Evolutionary conservation across 352 stramenopile genomes (phyloP), one percentile per base, ranked within the genome.

Genomic region (Pythium insidiosum): DNA sequence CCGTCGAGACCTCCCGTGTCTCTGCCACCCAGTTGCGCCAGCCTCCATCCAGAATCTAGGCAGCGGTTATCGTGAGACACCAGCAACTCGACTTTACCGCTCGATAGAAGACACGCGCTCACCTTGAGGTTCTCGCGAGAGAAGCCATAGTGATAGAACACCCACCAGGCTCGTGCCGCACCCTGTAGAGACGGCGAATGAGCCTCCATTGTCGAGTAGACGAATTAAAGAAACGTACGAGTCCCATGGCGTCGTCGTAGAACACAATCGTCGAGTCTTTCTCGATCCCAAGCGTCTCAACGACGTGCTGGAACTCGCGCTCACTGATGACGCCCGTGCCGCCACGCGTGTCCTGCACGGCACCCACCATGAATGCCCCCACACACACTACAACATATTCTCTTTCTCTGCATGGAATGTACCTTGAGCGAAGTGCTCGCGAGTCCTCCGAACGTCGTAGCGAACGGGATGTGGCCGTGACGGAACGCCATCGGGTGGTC

Each of bases 61-160:
- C 5, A 3, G 34, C n/a, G 25, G 5, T 15, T 12, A 41, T 28
- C 19, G 10, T 7, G 34, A 30, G 20, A 13, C n/a, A 37, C 12
- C 18, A 35, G n/a, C n/a, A n/a, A n/a, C n/a, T n/a, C n/a, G n/a
- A n/a, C n/a, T n/a, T n/a, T n/a, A n/a, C n/a, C 26, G 26, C 13
- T 20, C 30, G 5, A 29, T 22, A 50, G n/a, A 9, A 20, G 22
- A 24, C 22, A 25, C 6, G 28, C 19, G 25, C 21, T 16, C 15
- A 79, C 70, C 61, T 90, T 90, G 30, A 90, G 68, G 42, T 86
- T 72, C 23, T 81, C 62, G 36, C 78, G 65, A 3, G 74, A 73
- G 43, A 85, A 82, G 18, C 78, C 78, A 40, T 73, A 90, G 58
- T 88, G 72, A 24, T 60, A 66, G 45, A 85, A 85, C 13, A 90